Evolutionary conservation across 106 monocot genomes (phyloP).

Genomic region (Gastrodia elata): DNA sequence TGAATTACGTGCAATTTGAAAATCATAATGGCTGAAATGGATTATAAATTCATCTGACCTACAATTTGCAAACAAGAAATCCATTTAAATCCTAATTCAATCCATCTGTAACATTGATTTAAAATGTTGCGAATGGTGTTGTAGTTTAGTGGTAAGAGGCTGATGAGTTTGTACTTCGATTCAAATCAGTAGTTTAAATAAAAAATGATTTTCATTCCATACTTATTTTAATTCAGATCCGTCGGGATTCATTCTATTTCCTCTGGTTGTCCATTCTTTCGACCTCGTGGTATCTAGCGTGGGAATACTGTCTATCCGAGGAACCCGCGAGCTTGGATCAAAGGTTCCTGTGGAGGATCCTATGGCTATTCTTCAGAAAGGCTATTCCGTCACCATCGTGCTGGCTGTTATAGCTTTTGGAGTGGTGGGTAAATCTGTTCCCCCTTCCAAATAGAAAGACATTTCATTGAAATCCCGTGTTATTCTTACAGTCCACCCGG

Average conservation of each 20-base stretch:
- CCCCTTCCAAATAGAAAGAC: not conserved
- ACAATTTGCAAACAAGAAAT: not conserved
- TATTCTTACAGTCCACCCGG: slow-evolving; percentile 66
- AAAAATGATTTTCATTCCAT: no score
- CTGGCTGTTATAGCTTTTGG: slow-evolving; percentile 87
- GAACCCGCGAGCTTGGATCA: slow-evolving; percentile 63
- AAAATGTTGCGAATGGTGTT: no score
- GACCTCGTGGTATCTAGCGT: slow-evolving; percentile 89
- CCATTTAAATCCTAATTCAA: not conserved
- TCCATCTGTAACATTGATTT: no score
- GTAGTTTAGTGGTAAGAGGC: no score
- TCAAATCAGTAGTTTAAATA: no score
- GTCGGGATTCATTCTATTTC: slow-evolving; percentile 90
- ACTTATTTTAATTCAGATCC: slow-evolving; percentile 97
- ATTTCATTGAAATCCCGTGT: not conserved
- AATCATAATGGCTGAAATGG: no score
- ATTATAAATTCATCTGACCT: no score
- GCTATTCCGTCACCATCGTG: slow-evolving; percentile 87
- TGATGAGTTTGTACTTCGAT: no score
- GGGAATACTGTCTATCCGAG: slow-evolving; percentile 88
- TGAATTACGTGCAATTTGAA: no score
- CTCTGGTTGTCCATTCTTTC: slow-evolving; percentile 96
- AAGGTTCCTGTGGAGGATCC: slow-evolving; percentile 72
- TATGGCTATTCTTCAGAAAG: slow-evolving; percentile 92
- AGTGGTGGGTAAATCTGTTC: slow-evolving; percentile 49